Evolutionary conservation across 2,329 filamentous ascomycete genomes (phyloP).

Genomic region (Teratosphaeria epicoccoides): DNA sequence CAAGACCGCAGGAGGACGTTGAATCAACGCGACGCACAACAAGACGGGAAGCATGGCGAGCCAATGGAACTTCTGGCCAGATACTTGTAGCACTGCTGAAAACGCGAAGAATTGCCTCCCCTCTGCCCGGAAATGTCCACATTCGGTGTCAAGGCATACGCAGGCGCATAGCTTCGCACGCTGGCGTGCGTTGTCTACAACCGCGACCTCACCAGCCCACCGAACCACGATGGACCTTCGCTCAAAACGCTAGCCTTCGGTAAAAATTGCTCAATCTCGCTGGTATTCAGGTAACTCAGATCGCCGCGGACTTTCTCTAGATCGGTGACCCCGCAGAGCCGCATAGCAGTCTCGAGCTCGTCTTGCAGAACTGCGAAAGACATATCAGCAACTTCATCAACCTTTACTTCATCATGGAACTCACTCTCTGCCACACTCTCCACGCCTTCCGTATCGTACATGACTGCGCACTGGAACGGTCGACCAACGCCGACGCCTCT

Average conservation of each 20-base stretch:
- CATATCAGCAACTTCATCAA: slow-evolving; percentile 5
- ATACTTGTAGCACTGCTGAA: too few species aligned
- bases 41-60: too few species aligned
- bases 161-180: too few species aligned
- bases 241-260: slow-evolving; percentile 6
- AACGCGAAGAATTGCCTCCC: too few species aligned
- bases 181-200: neutral
- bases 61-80: too few species aligned
- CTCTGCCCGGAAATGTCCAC: too few species aligned
- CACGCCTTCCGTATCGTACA: slow-evolving; percentile 46
- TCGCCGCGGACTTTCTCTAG: slow-evolving; percentile 52
- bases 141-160: too few species aligned
- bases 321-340: slow-evolving; percentile 52
- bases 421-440: slow-evolving; percentile 45
- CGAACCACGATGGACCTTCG: slow-evolving; percentile 3
- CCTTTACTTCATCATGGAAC: slow-evolving; percentile 15
- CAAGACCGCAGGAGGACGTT: too few species aligned
- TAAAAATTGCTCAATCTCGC: slow-evolving; percentile 43
- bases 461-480: slow-evolving; percentile 49
- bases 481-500: slow-evolving; percentile 52
- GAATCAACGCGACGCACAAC: too few species aligned
- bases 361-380: slow-evolving; percentile 35
- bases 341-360: slow-evolving; percentile 57
- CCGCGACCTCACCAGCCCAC: slow-evolving; percentile 1
- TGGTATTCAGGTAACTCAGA: slow-evolving; percentile 41